Evolutionary conservation across 108 stramenopile species (phyloP), one percentile per base, ranked within the genome.

Genomic region (Cylindrotheca closterium): DNA sequence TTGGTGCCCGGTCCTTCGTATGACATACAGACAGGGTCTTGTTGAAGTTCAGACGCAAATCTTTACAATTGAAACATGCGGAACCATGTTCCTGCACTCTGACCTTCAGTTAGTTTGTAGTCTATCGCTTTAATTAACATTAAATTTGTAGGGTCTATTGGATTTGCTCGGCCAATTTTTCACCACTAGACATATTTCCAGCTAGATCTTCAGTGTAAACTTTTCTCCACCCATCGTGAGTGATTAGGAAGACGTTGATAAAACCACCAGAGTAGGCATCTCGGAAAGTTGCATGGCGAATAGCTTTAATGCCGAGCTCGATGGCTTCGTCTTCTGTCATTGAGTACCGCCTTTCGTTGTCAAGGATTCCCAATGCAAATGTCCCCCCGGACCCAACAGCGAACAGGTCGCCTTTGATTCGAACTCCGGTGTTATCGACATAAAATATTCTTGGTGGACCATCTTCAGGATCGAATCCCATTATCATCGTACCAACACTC

Each of bases 401-500:
- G 69, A 94, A 94, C 79, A 89, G 77, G 34, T 91, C 85, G 27
- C 93, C 93, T 51, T 84, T 60, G 29, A 91, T 88, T 33, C 93
- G 67, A 17, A 80, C 73, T 18, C 93, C 93, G 0, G 84, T 78
- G 47, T 94, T 84, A 64, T 91, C 89, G 47, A 88, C 84, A 58
- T 94, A 94, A 66, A 80, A 94, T n/a, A 94, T 89, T 25, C 70
- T 68, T 18, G 88, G 88, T 1, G 50, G 12, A 0, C 26, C 52
- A 22, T 48, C 64, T 2, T 50, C 54, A 15, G 69, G 67, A 55
- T 91, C 85, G 47, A 70, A 89, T 18, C 90, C 90, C 87, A 91
- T 86, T 24, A 94, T 88, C 94, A 95, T 95, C 33, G 91, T 95
- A 29, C 94, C 94, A 17, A 95, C 80, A 55, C 83, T 83, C 48